These are phyloP conservation scores for Phytophthora nicotianae DNA, from an alignment of 352 stramenopile species.

Conservation along the genomic window DNA sequence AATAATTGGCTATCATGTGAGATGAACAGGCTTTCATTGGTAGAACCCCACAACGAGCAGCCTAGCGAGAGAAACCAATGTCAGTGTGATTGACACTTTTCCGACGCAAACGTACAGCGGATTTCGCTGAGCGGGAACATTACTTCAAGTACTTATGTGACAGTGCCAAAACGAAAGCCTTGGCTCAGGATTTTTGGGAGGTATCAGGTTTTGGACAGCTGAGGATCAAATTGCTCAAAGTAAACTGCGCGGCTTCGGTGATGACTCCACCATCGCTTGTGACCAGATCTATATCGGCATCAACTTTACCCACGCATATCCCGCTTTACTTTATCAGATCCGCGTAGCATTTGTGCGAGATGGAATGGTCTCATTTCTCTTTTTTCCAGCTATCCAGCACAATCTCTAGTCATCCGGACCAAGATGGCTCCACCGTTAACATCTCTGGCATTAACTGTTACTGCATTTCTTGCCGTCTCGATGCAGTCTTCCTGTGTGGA, in stretches of 20 bases:
- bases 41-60: no score
- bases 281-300: neutral
- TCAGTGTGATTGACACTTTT: no score
- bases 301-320: neutral
- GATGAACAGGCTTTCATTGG: no score
- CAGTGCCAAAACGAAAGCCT: neutral
- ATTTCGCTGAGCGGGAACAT: no score
- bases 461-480: neutral
- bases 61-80: no score
- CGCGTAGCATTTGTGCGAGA: neutral
- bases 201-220: slow-evolving; percentile 2
- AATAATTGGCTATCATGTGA: no score
- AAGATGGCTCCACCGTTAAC: neutral
- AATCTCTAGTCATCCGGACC: neutral
- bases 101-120: no score
- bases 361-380: neutral
- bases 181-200: slow-evolving; percentile 5
- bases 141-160: no score
- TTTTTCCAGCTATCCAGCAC: neutral
- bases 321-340: neutral
- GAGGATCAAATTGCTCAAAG: slow-evolving; percentile 3
- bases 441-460: neutral
- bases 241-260: slow-evolving; percentile 5
- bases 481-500: neutral
- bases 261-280: slow-evolving; percentile 1